phyloP scores from a whole-genome alignment of 2,329 filamentous ascomycete genomes.

The Penicillium sp. region DNA sequence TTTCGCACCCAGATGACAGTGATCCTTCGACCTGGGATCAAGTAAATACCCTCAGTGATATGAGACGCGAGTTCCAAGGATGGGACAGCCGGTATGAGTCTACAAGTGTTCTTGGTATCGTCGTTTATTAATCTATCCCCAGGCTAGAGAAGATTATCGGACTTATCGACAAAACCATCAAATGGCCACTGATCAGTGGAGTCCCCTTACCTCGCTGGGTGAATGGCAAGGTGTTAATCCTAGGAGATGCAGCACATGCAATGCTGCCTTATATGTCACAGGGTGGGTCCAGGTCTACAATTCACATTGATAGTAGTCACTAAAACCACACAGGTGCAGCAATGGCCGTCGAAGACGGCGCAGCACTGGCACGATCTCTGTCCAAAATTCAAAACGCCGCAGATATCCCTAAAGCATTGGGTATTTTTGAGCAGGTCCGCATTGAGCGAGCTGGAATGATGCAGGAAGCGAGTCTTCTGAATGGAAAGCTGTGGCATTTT shows the following conservation, averaged over 20 bases:
- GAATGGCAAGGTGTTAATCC: constrained; percentile 35
- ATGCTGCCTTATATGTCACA: constrained; percentile 49
- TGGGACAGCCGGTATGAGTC: constrained; percentile 21
- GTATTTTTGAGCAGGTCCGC: constrained; percentile 40
- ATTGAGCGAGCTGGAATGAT: constrained; percentile 37
- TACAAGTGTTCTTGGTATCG: neutral
- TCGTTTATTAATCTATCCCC: neutral
- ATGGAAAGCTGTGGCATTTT: constrained; percentile 51
- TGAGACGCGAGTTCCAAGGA: constrained; percentile 25
- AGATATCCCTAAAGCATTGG: constrained; percentile 34
- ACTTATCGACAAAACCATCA: constrained; percentile 15
- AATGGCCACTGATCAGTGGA: constrained; percentile 29
- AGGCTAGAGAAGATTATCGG: constrained; percentile 32
- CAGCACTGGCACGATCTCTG: constrained; percentile 37
- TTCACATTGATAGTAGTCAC: neutral
- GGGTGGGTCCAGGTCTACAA: neutral
- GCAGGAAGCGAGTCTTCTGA: constrained; percentile 48
- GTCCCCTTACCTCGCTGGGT: constrained; percentile 9
- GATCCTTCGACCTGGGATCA: constrained; percentile 33
- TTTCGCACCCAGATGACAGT: constrained; percentile 43
- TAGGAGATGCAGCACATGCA: constrained; percentile 46
- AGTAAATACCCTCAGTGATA: constrained; percentile 29
- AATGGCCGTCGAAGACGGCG: constrained; percentile 47
- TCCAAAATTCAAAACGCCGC: constrained; percentile 22
- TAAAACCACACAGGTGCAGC: constrained; percentile 34